Evolutionary conservation across 129 eudicot species (phyloP), one percentile per base, ranked within the genome.

Genomic region (Calendula officinalis): DNA sequence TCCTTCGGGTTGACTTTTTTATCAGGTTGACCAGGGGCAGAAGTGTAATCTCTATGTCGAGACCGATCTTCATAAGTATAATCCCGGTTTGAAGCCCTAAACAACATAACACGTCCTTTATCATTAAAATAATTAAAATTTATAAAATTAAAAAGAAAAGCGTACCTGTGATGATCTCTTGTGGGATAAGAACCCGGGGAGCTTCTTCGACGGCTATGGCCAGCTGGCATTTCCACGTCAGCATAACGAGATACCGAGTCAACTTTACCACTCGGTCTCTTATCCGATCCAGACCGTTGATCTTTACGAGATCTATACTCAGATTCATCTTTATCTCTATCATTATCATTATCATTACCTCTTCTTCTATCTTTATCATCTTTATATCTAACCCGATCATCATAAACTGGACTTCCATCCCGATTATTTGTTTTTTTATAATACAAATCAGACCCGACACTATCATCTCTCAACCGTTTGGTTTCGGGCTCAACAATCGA

Each of bases 291-390:
- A 74, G 76, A 71, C 17, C 71, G 82, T 54, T 80, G 87, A 60
- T 84, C 88, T 62, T 84, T 79, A 53, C 78, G 85, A 1, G 87
- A 59, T 66, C 85, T 82, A 73, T 77, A 44, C 62, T 87, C 90
- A 67, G 77, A 68, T 10, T 86, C 95, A 15, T 90, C 92, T 73
- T 83, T 80, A 15, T 81, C 89, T 22, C 30, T 22, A 22, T 22
- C 30, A 67, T 83, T 80, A 15, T 81, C 89, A 0, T 2, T 22
- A 22, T 22, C 30, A 67, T 62, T 47, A 5, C 71, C 78, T 60
- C 80, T 86, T 56, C 78, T 80, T 55, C 90, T 76, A 39, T 81
- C 94, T 58, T 79, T 88, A 45, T 92, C 98, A 11, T 91, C 95
- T 61, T 85, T 85, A 53, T 73, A 84, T 75, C 86, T 84, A 47